Evolutionary conservation across 306 rosid species (phyloP).

Genomic region (Cucumis melo): DNA sequence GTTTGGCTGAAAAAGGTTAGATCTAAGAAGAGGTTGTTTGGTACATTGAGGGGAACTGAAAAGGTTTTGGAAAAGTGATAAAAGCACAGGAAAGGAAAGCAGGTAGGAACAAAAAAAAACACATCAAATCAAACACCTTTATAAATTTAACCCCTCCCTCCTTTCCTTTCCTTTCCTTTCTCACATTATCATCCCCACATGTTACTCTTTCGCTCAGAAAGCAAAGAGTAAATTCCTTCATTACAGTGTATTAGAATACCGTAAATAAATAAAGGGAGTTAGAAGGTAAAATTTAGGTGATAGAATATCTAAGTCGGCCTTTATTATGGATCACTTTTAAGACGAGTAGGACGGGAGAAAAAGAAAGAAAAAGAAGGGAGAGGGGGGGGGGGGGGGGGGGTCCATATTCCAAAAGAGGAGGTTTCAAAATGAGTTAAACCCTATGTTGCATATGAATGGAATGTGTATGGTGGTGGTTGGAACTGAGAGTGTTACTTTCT

Average conservation of each 20-base stretch:
- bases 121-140: slow-evolving; percentile 53
- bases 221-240: not conserved
- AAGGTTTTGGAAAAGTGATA: slow-evolving; percentile 31
- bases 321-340: not conserved
- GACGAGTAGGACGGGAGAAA: not conserved
- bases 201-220: not conserved
- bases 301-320: not conserved
- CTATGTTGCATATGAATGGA: slow-evolving; percentile 6
- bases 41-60: slow-evolving; percentile 14
- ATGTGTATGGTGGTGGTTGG: slow-evolving; percentile 33
- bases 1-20: slow-evolving; percentile 13
- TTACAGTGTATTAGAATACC: not conserved
- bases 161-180: not conserved
- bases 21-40: slow-evolving; percentile 15
- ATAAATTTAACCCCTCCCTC: slow-evolving; percentile 5
- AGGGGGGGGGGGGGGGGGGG: not conserved
- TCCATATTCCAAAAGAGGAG: slow-evolving; percentile 3
- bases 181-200: not conserved
- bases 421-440: slow-evolving; percentile 1
- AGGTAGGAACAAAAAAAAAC: slow-evolving; percentile 45
- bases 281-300: not conserved
- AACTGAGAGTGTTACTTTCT: slow-evolving; percentile 5
- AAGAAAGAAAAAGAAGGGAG: not conserved
- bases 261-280: not conserved
- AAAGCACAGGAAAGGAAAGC: not conserved